Percentiles rank a stretch among this genome's conserved stretches.
phyloP scores from a whole-genome alignment of 2,329 filamentous ascomycete species.

The Fusarium siculi region DNA sequence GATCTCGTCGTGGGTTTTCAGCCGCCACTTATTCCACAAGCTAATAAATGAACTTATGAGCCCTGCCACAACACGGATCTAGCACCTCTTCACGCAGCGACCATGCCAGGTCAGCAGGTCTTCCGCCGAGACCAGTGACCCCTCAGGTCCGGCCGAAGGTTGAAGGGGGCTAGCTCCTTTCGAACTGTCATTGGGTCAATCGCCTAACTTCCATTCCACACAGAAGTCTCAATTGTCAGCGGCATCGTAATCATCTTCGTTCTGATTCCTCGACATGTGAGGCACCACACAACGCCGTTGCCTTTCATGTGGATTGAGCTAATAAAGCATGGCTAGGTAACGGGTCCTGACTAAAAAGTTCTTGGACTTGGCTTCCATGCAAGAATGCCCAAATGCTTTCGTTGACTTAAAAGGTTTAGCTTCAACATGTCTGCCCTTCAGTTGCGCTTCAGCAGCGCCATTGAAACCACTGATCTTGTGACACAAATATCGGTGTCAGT shows the following conservation, averaged over 20 bases:
- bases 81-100: not conserved
- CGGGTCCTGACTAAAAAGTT: constrained; percentile 2
- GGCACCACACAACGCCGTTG: constrained; percentile 12
- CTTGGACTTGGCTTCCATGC: constrained; percentile 8
- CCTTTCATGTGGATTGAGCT: constrained; percentile 21
- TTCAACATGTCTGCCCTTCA: not conserved
- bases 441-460: not conserved
- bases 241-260: constrained; percentile 22
- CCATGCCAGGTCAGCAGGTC: not conserved
- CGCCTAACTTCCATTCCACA: constrained; percentile 35
- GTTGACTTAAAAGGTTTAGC: not conserved
- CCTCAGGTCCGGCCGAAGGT: not conserved
- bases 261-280: constrained; percentile 32
- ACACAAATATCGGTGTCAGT: not conserved
- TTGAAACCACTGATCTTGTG: constrained; percentile 21
- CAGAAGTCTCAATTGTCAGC: constrained; percentile 35
- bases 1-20: constrained; percentile 5
- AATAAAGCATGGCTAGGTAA: constrained; percentile 5
- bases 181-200: constrained; percentile 36
- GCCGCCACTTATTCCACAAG: not conserved
- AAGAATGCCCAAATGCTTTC: not conserved
- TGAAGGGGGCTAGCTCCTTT: constrained; percentile 21
- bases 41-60: not conserved
- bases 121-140: constrained; percentile 3
- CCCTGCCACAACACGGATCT: not conserved